A percentile compares a stretch with the other conserved stretches of the same genome.
Conservation (phyloP, 73 alveolate genomes). For the Paramecium biaurelia region DNA sequence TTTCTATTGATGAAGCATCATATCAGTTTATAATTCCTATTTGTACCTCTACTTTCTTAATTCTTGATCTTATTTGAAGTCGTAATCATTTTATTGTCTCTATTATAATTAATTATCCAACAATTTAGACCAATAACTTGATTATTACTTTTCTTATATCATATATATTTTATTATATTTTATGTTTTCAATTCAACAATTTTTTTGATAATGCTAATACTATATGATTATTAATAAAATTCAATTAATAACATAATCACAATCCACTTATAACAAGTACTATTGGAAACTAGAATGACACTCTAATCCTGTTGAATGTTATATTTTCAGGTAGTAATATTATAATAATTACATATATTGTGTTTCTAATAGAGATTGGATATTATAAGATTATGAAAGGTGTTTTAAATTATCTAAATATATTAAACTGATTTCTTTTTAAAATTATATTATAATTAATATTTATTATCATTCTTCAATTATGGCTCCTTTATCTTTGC, state of each 20-base stretch:
- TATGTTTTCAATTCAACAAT: background rate
- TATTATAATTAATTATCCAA: background rate
- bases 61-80: background rate
- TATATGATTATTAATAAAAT: too few relatives aligned
- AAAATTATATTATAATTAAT: background rate
- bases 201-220: background rate
- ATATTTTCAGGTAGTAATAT: too few relatives aligned
- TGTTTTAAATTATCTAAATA: too few relatives aligned
- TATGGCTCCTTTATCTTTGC: background rate
- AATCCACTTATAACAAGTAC: too few relatives aligned
- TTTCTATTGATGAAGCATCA: background rate
- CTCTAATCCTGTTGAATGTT: too few relatives aligned
- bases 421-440: too few relatives aligned
- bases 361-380: too few relatives aligned
- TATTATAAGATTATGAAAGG: background rate
- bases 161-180: background rate
- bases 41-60: background rate
- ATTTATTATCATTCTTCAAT: background rate
- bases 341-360: too few relatives aligned
- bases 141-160: background rate
- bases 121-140: background rate
- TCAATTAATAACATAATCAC: too few relatives aligned
- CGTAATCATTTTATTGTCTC: background rate
- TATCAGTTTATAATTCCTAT: conserved; percentile 12
- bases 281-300: too few relatives aligned